Evolutionary conservation across 495 filamentous ascomycete genomes (phyloP).

Genomic region (Hypoxylon trugodes): DNA sequence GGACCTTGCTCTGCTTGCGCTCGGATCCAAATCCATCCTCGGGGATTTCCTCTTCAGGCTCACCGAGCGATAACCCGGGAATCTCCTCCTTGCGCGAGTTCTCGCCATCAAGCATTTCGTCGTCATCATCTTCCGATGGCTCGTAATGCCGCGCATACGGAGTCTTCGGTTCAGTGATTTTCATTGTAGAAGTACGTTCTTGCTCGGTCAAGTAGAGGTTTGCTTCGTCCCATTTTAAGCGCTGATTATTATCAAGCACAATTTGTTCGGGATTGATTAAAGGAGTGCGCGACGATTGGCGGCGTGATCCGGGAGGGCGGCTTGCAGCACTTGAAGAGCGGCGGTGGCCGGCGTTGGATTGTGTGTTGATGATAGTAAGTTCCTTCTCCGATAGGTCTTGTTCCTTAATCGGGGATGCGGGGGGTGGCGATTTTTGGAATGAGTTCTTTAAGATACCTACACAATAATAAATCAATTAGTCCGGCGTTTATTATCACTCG

Average conservation of each 20-base stretch:
- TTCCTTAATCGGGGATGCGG: conserved; percentile 53
- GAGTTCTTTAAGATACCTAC: conserved; percentile 96
- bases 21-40: conserved; percentile 56
- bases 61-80: conserved; percentile 90
- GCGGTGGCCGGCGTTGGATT: conserved; percentile 91
- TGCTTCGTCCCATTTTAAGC: conserved; percentile 97
- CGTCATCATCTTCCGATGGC: conserved; percentile 80
- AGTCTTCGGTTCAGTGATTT: conserved; percentile 98
- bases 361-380: conserved; percentile 89
- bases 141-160: conserved; percentile 93
- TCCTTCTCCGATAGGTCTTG: conserved; percentile 74
- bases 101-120: conserved; percentile 81
- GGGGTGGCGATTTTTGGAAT: conserved; percentile 64
- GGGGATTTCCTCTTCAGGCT: conserved; percentile 78
- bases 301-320: conserved; percentile 68
- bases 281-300: conserved; percentile 66
- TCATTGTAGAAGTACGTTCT: conserved; percentile 94
- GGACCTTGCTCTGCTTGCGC: conserved; percentile 71
- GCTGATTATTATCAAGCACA: conserved; percentile 60
- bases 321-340: conserved; percentile 77
- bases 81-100: conserved; percentile 72
- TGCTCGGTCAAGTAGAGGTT: conserved; percentile 97
- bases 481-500: background rate
- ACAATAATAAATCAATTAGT: conserved; percentile 18
- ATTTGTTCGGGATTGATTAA: conserved; percentile 52